Percentiles rank a stretch among this genome's conserved stretches.
phyloP scores from a whole-genome alignment of 1,284 basidiomycete genomes.

The Rhodotorula mucilaginosa region DNA sequence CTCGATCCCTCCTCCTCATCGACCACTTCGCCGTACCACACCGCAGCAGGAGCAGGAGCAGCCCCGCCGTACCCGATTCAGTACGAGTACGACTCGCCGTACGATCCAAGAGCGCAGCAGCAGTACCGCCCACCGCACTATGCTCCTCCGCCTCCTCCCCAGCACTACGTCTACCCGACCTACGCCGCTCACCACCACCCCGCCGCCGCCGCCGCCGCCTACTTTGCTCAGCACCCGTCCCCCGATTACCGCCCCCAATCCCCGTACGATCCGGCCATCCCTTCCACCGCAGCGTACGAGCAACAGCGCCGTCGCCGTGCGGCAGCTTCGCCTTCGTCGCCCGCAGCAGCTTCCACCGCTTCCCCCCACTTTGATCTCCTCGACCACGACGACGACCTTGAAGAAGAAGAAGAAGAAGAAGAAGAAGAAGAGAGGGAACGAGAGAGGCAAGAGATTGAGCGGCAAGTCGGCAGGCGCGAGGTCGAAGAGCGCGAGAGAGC shows the following conservation, averaged over 20 bases:
- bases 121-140: too few species aligned
- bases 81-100: not conserved
- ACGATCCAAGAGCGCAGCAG: not conserved
- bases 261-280: not conserved
- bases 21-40: not conserved
- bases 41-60: not conserved
- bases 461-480: constrained; percentile 17
- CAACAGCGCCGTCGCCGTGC: not conserved
- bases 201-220: not conserved
- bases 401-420: not conserved
- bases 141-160: too few species aligned
- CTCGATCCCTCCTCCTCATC: too few species aligned
- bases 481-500: constrained; percentile 22
- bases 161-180: too few species aligned
- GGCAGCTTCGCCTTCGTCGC: not conserved
- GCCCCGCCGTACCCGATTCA: not conserved
- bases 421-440: not conserved
- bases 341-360: not conserved
- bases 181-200: not conserved
- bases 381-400: too few species aligned
- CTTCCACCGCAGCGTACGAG: not conserved
- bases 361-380: not conserved
- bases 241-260: not conserved
- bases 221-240: not conserved
- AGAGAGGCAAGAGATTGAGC: constrained; percentile 10